Evolutionary conservation across 176 grass and related monocot species (phyloP), one percentile per base, ranked within the genome.

Genomic region (Tillandsia fasciculata): DNA sequence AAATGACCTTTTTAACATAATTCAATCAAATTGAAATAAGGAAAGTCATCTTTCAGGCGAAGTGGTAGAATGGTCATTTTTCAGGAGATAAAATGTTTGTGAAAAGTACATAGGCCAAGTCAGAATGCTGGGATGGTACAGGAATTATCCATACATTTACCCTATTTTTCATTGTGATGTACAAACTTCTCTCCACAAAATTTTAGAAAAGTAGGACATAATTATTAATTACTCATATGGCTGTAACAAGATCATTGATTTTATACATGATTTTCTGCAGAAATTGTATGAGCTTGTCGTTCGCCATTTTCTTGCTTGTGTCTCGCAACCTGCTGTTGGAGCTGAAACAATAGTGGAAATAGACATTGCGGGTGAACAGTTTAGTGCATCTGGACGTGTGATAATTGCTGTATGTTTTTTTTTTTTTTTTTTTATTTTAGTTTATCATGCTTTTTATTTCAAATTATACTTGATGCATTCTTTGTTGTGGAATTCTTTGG

Each of bases 281-380:
- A 97, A 77, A 97, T 76, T 97, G 71, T 97, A 97, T 85, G 89
- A 97, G 84, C 83, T 92, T 59, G 84, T 97, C 78, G 89, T 92
- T 68, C 89, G 84, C 22, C 93, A 97, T 85, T 97, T 97, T 69
- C 89, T 97, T 85, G 93, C 93, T 67, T 97, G 93, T 74, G 85
- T 91, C 53, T 97, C 93, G 73, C 89, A 97, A 79, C 89, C 93
- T 42, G 86, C 93, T 56, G 84, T 97, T 52, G 93, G 93, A 83
- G 93, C 89, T 71, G 84, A 97, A 82, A 97, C 89, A 64, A 90
- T 77, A 59, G 81, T 96, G 64, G 86, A 92, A 85, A 83, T 97
- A 61, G 84, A 92, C 73, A 90, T 92, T 85, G 86, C 89, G 1
- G 77, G 93, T 64, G 89, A 97, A 87, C 70, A 92, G 67, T 92